Base-by-base conservation (phyloP, 495 filamentous ascomycete genomes). In the Chaetomium cochliodes region DNA sequence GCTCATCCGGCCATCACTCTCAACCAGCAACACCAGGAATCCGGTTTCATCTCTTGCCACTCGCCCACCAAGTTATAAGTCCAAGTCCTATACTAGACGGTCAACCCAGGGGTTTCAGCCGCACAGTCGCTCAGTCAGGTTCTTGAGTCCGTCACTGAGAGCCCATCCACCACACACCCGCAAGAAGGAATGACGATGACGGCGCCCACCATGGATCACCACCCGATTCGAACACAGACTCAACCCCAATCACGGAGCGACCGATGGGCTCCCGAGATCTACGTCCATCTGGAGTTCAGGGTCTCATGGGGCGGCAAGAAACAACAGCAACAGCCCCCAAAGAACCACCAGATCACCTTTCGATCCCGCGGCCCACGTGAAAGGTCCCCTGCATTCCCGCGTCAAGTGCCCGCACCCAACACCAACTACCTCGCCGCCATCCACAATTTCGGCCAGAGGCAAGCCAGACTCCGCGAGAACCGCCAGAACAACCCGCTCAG, bases 281-380 rank as follows among this genome's bases (percentile, higher is more conserved):
- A 80, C 50, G 68, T 82, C 1, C 77, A 80, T 28, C 64, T 82
- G 61, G 78, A 78, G 60, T 80, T 80, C 41, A 74, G 79, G 39
- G 69, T 82, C 25, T 81, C 79, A 2, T 82, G 76, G 77, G 55
- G 55, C 47, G 55, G 55, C 47, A 74, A 72, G 25, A 73, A 78
- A 46, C 58, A 72, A 12, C 69, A 76, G 49, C 58, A 72, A 12
- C 69, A 76, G 30, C 59, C 71, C 3, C 73, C 76, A 16, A 77
- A 75, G 59, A 76, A 69, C 44, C 80, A 79, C 65, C 76, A 77
- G 44, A 16, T 80, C 60, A 80, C 76, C 37, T 82, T 76, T 63
- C 72, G 75, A 54, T 82, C 80, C 26, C 72, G 75, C 53, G 70
- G 71, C 53, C 25, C 74, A 56, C 77, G 80, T 54, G 77, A 76